Percentiles rank a stretch among this genome's conserved stretches.
phyloP scores from a whole-genome alignment of 1,139 yeast genomes.

The Arxiozyma heterogenica region DNA sequence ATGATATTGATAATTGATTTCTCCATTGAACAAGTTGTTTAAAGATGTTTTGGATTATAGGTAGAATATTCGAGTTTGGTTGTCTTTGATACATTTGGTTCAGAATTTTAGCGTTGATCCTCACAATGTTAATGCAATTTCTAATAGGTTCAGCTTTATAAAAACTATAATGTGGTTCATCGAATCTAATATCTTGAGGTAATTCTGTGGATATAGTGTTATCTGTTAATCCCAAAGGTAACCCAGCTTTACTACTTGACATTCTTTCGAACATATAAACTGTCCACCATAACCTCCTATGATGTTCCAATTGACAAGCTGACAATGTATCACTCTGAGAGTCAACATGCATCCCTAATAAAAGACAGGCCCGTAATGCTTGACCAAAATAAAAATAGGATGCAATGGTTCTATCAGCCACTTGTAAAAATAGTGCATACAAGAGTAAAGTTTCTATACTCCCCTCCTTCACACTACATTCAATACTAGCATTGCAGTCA shows the following conservation, averaged over 20 bases:
- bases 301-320: slow-evolving; percentile 64
- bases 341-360: slow-evolving; percentile 78
- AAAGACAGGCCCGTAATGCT: slow-evolving; percentile 64
- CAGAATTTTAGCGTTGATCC: slow-evolving; percentile 66
- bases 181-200: slow-evolving; percentile 63
- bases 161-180: slow-evolving; percentile 60
- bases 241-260: slow-evolving; percentile 77
- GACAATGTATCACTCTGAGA: slow-evolving; percentile 58
- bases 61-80: slow-evolving; percentile 64
- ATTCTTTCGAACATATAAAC: slow-evolving; percentile 83
- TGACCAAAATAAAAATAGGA: slow-evolving; percentile 75
- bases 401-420: slow-evolving; percentile 76
- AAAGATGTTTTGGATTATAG: slow-evolving; percentile 64
- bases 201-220: slow-evolving; percentile 69
- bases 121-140: slow-evolving; percentile 73
- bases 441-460: slow-evolving; percentile 72
- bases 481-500: slow-evolving; percentile 72
- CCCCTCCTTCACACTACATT: slow-evolving; percentile 67
- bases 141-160: slow-evolving; percentile 74
- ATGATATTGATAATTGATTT: slow-evolving; percentile 50
- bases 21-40: slow-evolving; percentile 66
- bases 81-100: slow-evolving; percentile 68
- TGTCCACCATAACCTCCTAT: slow-evolving; percentile 86
- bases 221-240: slow-evolving; percentile 71
- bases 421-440: slow-evolving; percentile 75